Evolutionary conservation across 306 rosid genomes (phyloP).

Genomic region (Rosa multiflora): DNA sequence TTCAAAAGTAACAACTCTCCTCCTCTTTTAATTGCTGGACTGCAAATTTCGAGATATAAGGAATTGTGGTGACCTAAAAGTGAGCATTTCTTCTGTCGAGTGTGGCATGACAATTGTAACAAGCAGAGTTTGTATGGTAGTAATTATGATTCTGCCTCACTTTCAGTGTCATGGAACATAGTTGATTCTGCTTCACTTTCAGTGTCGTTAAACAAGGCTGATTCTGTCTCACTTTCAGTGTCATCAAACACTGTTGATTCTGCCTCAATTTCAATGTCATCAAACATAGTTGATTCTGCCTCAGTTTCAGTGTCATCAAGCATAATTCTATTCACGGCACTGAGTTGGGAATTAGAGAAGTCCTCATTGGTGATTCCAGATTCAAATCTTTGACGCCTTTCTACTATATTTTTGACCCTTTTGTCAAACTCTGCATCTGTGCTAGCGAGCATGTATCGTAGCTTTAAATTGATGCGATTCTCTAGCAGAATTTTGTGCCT

Average conservation of each 20-base stretch:
- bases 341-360: conserved; percentile 15
- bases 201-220: conserved; percentile 6
- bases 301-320: conserved; percentile 18
- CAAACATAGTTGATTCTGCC: conserved; percentile 13
- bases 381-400: conserved; percentile 55
- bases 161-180: conserved; percentile 4
- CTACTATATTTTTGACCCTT: conserved; percentile 48
- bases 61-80: no score
- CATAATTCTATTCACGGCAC: conserved; percentile 7
- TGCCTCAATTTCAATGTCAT: conserved; percentile 7
- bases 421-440: conserved; percentile 73
- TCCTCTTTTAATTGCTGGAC: neutral
- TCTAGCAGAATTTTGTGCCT: conserved; percentile 86
- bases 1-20: neutral
- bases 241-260: conserved; percentile 15
- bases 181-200: conserved; percentile 16
- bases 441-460: conserved; percentile 78
- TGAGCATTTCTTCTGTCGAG: neutral
- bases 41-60: neutral
- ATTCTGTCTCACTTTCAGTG: conserved; percentile 4
- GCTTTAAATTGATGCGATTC: conserved; percentile 63
- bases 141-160: conserved; percentile 13
- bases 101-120: neutral
- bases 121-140: neutral
- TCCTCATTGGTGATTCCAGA: conserved; percentile 36